Conservation (phyloP, 2,329 filamentous ascomycete species). For the Calycina herbarum region DNA sequence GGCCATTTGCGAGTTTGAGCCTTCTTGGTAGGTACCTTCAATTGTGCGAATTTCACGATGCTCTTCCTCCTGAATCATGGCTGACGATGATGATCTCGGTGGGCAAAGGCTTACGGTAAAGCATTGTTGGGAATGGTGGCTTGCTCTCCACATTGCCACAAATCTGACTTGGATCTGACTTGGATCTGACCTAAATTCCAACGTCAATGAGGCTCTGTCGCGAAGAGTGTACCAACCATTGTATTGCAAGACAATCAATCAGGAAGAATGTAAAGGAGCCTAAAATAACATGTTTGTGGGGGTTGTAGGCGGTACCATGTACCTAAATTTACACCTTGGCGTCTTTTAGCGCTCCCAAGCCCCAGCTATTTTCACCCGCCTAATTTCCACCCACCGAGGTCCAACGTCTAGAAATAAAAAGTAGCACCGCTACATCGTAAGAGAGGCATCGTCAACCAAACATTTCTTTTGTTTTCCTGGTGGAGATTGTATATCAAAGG, state of each 20-base stretch:
- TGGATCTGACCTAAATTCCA: neutral
- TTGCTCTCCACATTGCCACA: neutral
- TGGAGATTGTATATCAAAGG: neutral
- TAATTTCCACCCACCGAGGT: neutral
- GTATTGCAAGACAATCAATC: neutral
- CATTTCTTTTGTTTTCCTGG: neutral
- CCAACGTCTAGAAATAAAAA: neutral
- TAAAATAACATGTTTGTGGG: conserved; percentile 2
- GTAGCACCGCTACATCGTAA: neutral
- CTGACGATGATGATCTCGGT: neutral
- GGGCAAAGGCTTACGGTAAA: neutral
- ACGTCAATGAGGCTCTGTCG: neutral
- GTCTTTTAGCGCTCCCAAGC: neutral
- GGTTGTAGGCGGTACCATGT: neutral
- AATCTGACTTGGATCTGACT: neutral
- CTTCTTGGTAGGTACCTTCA: neutral
- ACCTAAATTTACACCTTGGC: neutral
- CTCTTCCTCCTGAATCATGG: neutral
- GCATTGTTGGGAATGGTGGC: conserved; percentile 1
- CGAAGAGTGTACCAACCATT: neutral
- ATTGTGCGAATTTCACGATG: neutral
- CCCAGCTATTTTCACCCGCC: neutral
- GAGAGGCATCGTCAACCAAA: neutral
- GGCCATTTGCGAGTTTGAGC: neutral
- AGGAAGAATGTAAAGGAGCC: neutral